Conservation (phyloP, 164 flowering plant genomes). For the Berberis thunbergii region DNA sequence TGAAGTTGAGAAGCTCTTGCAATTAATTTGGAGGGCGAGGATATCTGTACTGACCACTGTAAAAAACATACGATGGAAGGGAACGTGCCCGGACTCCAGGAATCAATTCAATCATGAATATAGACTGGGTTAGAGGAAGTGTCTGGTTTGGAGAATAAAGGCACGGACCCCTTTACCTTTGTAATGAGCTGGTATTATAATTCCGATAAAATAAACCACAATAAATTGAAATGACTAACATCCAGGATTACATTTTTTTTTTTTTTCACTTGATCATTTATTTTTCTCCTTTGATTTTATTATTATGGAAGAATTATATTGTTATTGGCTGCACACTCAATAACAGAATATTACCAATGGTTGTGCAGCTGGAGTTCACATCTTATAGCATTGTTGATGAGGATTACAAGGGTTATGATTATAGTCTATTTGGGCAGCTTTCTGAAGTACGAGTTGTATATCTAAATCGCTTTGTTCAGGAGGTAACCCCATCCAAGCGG, state of each 20-base stretch:
- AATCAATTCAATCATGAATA: too few species aligned
- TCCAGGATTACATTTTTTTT: neutral
- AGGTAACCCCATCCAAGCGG: conserved; percentile 40
- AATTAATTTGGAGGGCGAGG: too few species aligned
- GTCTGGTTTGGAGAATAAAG: too few species aligned
- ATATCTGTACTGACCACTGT: too few species aligned
- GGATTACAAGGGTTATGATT: conserved; percentile 84
- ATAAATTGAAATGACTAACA: too few species aligned
- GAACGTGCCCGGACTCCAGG: too few species aligned
- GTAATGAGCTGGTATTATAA: too few species aligned
- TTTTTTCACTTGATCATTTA: neutral
- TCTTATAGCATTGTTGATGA: conserved; percentile 75
- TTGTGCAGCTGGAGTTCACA: conserved; percentile 61
- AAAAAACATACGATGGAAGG: too few species aligned
- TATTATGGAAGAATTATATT: neutral
- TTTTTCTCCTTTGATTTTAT: neutral
- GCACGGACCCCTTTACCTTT: too few species aligned
- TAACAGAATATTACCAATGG: neutral
- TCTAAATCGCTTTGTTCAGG: conserved; percentile 90
- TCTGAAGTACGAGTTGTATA: conserved; percentile 92
- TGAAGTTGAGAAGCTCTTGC: too few species aligned
- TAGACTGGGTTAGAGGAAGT: too few species aligned
- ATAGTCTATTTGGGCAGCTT: conserved; percentile 77
- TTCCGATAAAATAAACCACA: too few species aligned
- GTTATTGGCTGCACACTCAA: neutral